Conservation (phyloP, 805 yeast species). For the Metschnikowia koreensis region DNA sequence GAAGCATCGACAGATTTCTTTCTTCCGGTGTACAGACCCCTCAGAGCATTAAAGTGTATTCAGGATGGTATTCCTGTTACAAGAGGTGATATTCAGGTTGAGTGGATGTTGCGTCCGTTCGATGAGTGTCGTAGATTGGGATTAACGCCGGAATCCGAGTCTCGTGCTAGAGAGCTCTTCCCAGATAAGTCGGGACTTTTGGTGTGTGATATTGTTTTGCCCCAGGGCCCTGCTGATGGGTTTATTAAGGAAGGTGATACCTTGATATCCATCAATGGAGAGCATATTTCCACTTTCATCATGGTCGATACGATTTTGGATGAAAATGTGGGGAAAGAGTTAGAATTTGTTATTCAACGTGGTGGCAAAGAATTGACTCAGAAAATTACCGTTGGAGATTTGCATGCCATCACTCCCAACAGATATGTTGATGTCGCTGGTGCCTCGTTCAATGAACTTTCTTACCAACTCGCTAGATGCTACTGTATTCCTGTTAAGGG, state of each 20-base stretch:
- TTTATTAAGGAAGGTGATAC: constrained; percentile 82
- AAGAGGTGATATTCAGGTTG: constrained; percentile 90
- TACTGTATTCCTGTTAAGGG: constrained; percentile 84
- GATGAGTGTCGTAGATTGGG: constrained; percentile 91
- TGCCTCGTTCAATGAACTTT: constrained; percentile 78
- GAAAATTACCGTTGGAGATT: constrained; percentile 60
- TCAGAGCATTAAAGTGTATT: constrained; percentile 75
- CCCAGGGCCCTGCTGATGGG: constrained; percentile 80
- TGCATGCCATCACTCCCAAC: constrained; percentile 80
- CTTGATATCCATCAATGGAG: constrained; percentile 68
- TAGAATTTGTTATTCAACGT: constrained; percentile 48
- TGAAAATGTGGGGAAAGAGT: constrained; percentile 55
- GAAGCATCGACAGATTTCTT: constrained; percentile 94
- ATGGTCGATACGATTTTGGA: constrained; percentile 84
- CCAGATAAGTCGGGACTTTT: constrained; percentile 78
- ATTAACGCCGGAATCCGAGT: constrained; percentile 70
- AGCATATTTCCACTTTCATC: constrained; percentile 64
- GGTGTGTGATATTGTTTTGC: constrained; percentile 78
- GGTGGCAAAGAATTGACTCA: constrained; percentile 61
- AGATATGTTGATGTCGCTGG: constrained; percentile 82
- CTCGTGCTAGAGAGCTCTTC: constrained; percentile 60
- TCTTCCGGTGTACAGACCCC: constrained; percentile 78
- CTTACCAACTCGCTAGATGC: constrained; percentile 85
- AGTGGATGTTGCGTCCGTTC: constrained; percentile 82
- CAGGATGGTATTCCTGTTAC: constrained; percentile 60